These are phyloP conservation scores for Xylaria sp. DNA, from an alignment of 2,329 filamentous ascomycete species.

Conservation along the genomic window DNA sequence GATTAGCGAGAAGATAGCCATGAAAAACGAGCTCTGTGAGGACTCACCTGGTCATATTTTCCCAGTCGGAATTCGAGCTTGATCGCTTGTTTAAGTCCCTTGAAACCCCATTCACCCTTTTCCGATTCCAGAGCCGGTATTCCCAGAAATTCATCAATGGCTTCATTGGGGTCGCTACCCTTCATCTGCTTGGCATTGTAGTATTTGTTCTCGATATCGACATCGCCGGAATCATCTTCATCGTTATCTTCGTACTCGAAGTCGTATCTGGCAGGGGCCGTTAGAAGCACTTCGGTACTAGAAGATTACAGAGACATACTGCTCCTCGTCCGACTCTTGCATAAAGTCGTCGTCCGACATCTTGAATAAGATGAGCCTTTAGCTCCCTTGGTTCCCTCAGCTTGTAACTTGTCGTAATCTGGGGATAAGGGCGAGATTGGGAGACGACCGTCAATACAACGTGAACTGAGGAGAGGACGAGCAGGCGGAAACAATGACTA, in stretches of 20 bases:
- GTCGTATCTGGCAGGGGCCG: conserved; percentile 73
- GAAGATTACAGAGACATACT: conserved; percentile 61
- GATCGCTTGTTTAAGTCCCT: conserved; percentile 96
- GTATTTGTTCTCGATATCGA: conserved; percentile 99
- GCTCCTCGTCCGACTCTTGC: conserved; percentile 89
- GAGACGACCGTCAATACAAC: not conserved
- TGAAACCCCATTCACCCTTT: conserved; percentile 99
- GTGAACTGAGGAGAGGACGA: not conserved
- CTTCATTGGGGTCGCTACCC: conserved; percentile 83
- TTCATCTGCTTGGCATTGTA: conserved; percentile 99
- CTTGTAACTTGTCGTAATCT: not conserved
- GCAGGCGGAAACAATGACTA: not conserved
- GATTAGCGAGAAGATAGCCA: conserved; percentile 40
- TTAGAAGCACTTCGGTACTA: not conserved
- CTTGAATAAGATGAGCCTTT: conserved; percentile 44
- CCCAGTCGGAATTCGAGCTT: conserved; percentile 95
- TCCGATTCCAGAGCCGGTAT: conserved; percentile 86
- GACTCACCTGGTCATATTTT: conserved; percentile 80
- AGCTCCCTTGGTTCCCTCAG: not conserved
- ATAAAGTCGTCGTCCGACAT: conserved; percentile 95
- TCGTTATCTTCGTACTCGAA: conserved; percentile 97
- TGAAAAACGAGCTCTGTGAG: conserved; percentile 2
- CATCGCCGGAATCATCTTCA: conserved; percentile 86
- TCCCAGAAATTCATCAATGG: conserved; percentile 90
- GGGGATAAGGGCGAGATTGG: not conserved